Evolutionary conservation across 2,329 filamentous ascomycete genomes (phyloP), one percentile per base, ranked within the genome.

Genomic region (Phoma herbarum): DNA sequence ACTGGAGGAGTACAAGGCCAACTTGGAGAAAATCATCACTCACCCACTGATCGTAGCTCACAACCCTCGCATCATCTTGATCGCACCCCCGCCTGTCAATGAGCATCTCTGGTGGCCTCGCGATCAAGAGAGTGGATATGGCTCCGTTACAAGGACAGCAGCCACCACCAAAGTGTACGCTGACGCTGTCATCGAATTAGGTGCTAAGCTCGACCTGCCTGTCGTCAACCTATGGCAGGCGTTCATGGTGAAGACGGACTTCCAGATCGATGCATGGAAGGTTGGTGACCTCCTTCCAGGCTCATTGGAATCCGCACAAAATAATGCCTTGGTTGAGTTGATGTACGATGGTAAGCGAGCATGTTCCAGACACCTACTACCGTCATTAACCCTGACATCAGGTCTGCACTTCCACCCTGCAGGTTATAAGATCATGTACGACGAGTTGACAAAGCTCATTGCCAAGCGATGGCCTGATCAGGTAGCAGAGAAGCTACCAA

Each of bases 41-140:
- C 91, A 97, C 75, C 86, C 89, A 8, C 80, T 81, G 57, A 84
- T 96, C 59, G 77, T 78, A 56, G 88, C 86, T 6, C 93, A 97
- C 70, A 83, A 85, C 33, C 88, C 91, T 25, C 87, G 85, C 51
- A 88, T 93, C 53, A 82, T 97, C 43, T 80, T 98, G 6, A 83
- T 97, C 46, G 90, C 92, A 0, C 92, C 94, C 25, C 91, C 93
- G 1, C 93, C 93, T 0, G 78, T 96, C 49, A 90, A 97, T 68
- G 89, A 96, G 78, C 88, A 92, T 74, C 85, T 88, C 60, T 78
- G 86, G 79, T 60, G 85, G 85, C 10, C 82, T 81, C 62, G 69
- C 37, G 65, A 81, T 81, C 73, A 74, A 59, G 70, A 59, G 45
- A 80, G 64, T 49, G 78, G 75, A 52, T 75, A 72, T 52, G 58